Percentiles rank a stretch among this genome's conserved stretches.
Conservation (phyloP, 2,329 filamentous ascomycete species). For the Zymoseptoria pseudotritici region DNA sequence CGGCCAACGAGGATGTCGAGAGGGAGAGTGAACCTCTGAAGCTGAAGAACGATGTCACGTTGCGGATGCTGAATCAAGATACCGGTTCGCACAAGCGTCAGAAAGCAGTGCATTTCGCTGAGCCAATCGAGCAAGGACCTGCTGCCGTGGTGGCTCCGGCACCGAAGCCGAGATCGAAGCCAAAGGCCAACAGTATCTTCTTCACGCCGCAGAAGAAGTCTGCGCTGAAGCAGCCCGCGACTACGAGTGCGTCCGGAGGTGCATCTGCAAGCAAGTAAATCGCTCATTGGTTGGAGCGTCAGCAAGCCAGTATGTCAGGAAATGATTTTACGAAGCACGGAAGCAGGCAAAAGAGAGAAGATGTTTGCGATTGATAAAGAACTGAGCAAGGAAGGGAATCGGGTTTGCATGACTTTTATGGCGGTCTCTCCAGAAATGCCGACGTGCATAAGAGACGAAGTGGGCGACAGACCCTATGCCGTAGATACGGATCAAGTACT, state of each 20-base stretch:
- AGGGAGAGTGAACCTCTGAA: not conserved
- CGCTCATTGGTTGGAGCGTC: too few relatives aligned
- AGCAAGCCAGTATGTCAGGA: too few relatives aligned
- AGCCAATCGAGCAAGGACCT: not conserved
- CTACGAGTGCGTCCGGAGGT: not conserved
- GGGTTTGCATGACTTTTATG: too few relatives aligned
- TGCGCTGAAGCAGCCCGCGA: not conserved
- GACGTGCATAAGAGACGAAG: too few relatives aligned
- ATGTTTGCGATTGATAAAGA: too few relatives aligned
- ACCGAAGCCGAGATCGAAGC: not conserved
- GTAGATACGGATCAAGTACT: too few relatives aligned
- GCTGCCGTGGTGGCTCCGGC: not conserved
- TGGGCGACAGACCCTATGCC: too few relatives aligned
- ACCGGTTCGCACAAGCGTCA: not conserved
- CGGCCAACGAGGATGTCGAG: not conserved
- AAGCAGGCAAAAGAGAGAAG: too few relatives aligned
- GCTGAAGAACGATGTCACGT: not conserved
- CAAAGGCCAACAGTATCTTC: not conserved
- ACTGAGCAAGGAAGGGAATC: too few relatives aligned
- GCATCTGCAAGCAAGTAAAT: too few relatives aligned
- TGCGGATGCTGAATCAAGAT: not conserved
- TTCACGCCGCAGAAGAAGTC: not conserved
- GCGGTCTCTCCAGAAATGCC: too few relatives aligned
- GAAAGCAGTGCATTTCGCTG: not conserved
- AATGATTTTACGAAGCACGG: too few relatives aligned